These are phyloP conservation scores for Fusarium transvaalense DNA, from an alignment of 2,329 filamentous ascomycete species.

Conservation along the genomic window DNA sequence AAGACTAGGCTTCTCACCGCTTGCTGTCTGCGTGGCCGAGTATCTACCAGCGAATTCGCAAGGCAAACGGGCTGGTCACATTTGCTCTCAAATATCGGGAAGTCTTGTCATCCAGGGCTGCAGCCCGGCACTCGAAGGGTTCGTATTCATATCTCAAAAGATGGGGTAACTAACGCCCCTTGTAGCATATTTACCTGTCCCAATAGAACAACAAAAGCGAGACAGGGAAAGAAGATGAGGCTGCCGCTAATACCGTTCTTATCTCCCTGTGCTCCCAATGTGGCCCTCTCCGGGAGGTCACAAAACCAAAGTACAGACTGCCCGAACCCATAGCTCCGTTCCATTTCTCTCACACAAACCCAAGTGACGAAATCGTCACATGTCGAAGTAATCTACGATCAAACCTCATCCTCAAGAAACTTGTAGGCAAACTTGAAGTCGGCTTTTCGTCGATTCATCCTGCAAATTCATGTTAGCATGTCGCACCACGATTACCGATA, in stretches of 20 bases:
- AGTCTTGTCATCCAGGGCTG: conserved; percentile 21
- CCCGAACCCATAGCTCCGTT: conserved; percentile 34
- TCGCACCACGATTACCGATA: neutral
- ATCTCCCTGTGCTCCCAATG: conserved; percentile 29
- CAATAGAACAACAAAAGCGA: conserved; percentile 33
- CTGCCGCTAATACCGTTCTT: conserved; percentile 15
- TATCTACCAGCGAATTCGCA: neutral
- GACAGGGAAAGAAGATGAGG: conserved; percentile 27
- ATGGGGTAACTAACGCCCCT: conserved; percentile 32
- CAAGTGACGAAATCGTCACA: conserved; percentile 6
- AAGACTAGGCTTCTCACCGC: neutral
- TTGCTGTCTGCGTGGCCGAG: conserved; percentile 2
- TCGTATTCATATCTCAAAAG: conserved; percentile 41
- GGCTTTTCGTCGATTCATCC: conserved; percentile 98
- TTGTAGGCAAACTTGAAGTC: conserved; percentile 99
- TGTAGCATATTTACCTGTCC: conserved; percentile 31
- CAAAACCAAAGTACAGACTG: conserved; percentile 41
- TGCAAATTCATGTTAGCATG: conserved; percentile 55
- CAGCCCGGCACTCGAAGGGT: conserved; percentile 31
- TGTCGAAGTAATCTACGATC: conserved; percentile 22
- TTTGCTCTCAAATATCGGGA: neutral
- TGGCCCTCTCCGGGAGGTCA: conserved; percentile 23
- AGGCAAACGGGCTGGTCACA: conserved; percentile 11
- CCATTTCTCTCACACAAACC: conserved; percentile 25
- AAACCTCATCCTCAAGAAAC: conserved; percentile 94